Evolutionary conservation across 257 asterid genomes (phyloP).

Genomic region (Primulina tabacum): DNA sequence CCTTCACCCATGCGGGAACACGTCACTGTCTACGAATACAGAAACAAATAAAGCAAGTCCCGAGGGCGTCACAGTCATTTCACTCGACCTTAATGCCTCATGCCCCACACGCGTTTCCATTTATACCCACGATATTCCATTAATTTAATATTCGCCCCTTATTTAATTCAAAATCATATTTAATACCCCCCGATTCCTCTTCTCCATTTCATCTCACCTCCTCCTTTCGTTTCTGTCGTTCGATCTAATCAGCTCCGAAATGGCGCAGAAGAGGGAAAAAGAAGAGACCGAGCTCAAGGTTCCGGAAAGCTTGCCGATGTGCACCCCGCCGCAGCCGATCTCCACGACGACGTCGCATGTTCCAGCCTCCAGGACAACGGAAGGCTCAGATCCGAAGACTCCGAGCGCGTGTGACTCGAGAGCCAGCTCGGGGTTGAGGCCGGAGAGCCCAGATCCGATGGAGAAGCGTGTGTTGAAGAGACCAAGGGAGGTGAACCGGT

Average conservation of each 20-base stretch:
- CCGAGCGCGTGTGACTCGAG: slow-evolving; percentile 29
- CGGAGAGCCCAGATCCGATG: slow-evolving; percentile 42
- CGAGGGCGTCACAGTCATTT: not conserved
- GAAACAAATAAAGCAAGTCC: too few species aligned
- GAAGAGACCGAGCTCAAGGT: slow-evolving; percentile 72
- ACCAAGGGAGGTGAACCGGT: slow-evolving; percentile 56
- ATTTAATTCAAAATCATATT: not conserved
- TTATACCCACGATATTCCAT: not conserved
- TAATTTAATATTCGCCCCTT: not conserved
- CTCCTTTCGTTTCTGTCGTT: not conserved
- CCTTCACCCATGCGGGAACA: not conserved
- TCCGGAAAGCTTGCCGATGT: slow-evolving; percentile 42
- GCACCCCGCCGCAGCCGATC: slow-evolving; percentile 41
- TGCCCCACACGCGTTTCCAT: not conserved
- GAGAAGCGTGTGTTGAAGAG: slow-evolving; percentile 43
- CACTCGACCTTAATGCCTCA: not conserved
- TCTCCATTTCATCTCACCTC: not conserved
- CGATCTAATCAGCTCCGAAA: slow-evolving; percentile 3
- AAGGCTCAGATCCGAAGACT: slow-evolving; percentile 41
- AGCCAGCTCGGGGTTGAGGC: slow-evolving; percentile 33
- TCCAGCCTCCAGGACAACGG: slow-evolving; percentile 36
- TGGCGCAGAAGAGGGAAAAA: slow-evolving; percentile 75
- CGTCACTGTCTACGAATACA: not conserved
- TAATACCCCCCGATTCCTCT: not conserved
- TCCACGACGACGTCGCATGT: slow-evolving; percentile 36